Evolutionary conservation across 306 rosid species (phyloP).

Genomic region (Quercus mongolica): DNA sequence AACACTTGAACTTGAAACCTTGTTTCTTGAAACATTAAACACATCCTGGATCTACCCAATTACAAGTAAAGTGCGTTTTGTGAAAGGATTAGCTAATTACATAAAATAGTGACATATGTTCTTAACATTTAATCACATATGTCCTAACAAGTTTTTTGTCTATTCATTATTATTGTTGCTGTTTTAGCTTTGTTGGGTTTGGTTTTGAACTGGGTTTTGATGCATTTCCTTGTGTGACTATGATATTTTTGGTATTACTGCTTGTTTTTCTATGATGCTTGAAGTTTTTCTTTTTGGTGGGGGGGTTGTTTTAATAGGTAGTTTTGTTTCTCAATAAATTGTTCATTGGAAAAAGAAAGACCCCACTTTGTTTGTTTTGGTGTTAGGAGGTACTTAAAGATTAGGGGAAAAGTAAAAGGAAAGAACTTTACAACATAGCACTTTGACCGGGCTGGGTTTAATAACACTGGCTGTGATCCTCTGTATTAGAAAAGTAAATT

Average conservation of each 20-base stretch:
- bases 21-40: no score
- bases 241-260: neutral
- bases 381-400: neutral
- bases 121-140: no score
- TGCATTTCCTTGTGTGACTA: neutral
- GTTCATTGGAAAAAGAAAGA: neutral
- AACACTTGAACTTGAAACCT: no score
- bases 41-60: no score
- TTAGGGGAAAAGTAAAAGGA: neutral
- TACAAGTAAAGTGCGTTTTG: no score
- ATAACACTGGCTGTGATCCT: no score
- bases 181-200: neutral
- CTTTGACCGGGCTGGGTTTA: no score
- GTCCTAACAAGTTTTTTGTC: no score
- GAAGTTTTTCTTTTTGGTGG: no score
- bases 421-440: neutral
- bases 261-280: neutral
- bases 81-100: no score
- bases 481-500: no score
- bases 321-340: constrained; percentile 13
- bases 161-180: neutral
- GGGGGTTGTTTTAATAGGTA: neutral
- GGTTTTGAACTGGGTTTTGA: constrained; percentile 1
- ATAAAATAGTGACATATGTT: no score
- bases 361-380: neutral